These are phyloP conservation scores for Shiraia bambusicola DNA, from an alignment of 2,329 filamentous ascomycete species.

Conservation along the genomic window DNA sequence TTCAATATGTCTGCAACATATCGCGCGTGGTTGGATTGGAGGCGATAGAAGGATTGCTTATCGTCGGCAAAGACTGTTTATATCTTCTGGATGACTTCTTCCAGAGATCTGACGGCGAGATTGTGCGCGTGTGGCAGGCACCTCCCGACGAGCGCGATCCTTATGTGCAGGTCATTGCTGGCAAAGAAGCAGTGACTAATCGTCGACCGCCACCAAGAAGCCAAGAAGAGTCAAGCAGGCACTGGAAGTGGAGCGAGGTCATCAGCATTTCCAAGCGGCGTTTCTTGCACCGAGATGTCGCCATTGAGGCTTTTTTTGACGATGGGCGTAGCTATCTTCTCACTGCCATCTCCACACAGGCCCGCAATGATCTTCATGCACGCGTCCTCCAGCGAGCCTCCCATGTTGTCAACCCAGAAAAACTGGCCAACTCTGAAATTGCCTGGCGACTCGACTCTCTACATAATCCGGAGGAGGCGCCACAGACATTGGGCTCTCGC, in stretches of 20 bases:
- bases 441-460: conserved; percentile 89
- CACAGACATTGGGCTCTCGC: conserved; percentile 75
- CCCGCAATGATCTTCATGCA: conserved; percentile 77
- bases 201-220: conserved; percentile 35
- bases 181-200: conserved; percentile 64
- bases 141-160: conserved; percentile 89
- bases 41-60: conserved; percentile 88
- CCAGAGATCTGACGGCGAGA: conserved; percentile 90
- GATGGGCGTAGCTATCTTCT: conserved; percentile 94
- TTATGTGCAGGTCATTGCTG: conserved; percentile 91
- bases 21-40: conserved; percentile 93
- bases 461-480: conserved; percentile 64
- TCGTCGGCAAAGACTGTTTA: conserved; percentile 85
- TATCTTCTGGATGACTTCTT: conserved; percentile 98
- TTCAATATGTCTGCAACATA: conserved; percentile 92
- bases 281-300: conserved; percentile 93
- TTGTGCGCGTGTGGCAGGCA: conserved; percentile 94
- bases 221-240: conserved; percentile 71
- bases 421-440: conserved; percentile 77
- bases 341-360: conserved; percentile 72
- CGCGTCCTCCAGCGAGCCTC: conserved; percentile 78
- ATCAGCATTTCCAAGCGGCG: conserved; percentile 94
- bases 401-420: conserved; percentile 70
- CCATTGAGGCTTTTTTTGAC: conserved; percentile 95
- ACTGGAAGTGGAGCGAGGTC: conserved; percentile 93